These are phyloP conservation scores for Tardiomyces depauwii DNA, from an alignment of 1,139 yeast species.

Conservation along the genomic window DNA sequence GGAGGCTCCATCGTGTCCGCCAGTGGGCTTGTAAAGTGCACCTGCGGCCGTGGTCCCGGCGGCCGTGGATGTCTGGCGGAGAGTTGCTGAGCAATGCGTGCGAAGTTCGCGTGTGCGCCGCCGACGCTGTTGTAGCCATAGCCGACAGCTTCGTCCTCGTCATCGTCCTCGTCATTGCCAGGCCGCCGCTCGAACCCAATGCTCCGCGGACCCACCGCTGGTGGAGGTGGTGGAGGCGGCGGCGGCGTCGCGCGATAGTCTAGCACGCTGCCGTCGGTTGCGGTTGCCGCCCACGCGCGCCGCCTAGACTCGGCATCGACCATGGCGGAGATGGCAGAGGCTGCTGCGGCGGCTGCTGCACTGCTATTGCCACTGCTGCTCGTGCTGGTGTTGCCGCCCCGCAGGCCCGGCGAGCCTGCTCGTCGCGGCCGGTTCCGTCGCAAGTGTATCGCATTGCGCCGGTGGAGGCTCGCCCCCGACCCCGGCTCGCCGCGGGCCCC, in stretches of 20 bases:
- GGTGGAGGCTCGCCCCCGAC: neutral
- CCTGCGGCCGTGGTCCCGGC: conserved; percentile 9
- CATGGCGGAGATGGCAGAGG: conserved; percentile 1
- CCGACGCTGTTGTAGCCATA: neutral
- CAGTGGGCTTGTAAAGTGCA: conserved; percentile 12
- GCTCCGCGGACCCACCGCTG: no score
- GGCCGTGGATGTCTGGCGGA: conserved; percentile 2
- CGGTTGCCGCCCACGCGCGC: conserved; percentile 1
- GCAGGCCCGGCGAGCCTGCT: neutral
- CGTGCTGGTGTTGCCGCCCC: neutral
- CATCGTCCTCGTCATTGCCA: no score
- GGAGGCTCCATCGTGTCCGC: conserved; percentile 4
- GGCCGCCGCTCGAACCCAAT: no score
- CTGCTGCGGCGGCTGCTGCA: neutral
- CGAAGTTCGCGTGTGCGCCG: neutral
- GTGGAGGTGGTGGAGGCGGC: no score
- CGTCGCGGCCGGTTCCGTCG: neutral
- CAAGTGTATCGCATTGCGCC: neutral
- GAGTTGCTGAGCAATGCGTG: neutral
- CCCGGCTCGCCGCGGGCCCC: neutral
- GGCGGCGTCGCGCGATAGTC: no score
- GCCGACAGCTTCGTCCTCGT: no score
- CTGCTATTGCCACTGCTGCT: neutral
- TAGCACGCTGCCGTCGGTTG: neutral
- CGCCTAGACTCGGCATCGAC: conserved; percentile 1